phyloP scores from a whole-genome alignment of 176 grass and related monocot species.

The Lolium perenne region DNA sequence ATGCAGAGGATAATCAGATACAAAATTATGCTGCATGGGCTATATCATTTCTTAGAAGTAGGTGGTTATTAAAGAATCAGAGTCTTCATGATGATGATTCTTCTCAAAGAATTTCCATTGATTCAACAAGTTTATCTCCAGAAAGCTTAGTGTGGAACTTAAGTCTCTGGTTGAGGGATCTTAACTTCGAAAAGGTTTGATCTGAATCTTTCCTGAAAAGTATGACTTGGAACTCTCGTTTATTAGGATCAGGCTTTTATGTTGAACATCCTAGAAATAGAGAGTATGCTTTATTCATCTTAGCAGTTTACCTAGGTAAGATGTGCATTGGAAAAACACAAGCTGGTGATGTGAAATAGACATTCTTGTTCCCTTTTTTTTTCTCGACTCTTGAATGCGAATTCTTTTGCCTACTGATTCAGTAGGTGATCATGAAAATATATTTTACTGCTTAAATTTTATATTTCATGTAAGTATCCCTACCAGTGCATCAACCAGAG shows the following conservation, averaged over 20 bases:
- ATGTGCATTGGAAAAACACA: slow-evolving; percentile 26
- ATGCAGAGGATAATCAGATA: slow-evolving; percentile 69
- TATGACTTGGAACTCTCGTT: slow-evolving; percentile 13
- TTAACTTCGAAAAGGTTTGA: slow-evolving; percentile 73
- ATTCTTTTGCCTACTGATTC: slow-evolving; percentile 29
- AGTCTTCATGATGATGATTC: slow-evolving; percentile 48
- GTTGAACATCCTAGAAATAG: not conserved
- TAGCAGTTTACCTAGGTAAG: slow-evolving; percentile 15
- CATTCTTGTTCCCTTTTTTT: slow-evolving; percentile 6
- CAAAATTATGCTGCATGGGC: slow-evolving; percentile 85
- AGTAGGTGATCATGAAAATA: slow-evolving; percentile 1
- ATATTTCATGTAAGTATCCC: slow-evolving; percentile 23
- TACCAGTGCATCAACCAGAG: not conserved
- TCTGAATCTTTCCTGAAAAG: slow-evolving; percentile 36
- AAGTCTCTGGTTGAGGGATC: slow-evolving; percentile 76
- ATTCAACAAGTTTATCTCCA: slow-evolving; percentile 63
- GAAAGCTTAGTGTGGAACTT: slow-evolving; percentile 87
- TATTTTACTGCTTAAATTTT: slow-evolving; percentile 2
- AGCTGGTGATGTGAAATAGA: slow-evolving; percentile 17
- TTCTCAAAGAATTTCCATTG: slow-evolving; percentile 54
- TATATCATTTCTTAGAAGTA: slow-evolving; percentile 83
- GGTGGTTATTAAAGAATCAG: slow-evolving; percentile 61
- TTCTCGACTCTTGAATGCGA: not conserved
- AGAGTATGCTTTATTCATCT: not conserved
- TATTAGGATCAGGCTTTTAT: slow-evolving; percentile 2